These are phyloP conservation scores for Ustilago lituana DNA, from an alignment of 1,284 basidiomycete genomes.

Conservation along the genomic window DNA sequence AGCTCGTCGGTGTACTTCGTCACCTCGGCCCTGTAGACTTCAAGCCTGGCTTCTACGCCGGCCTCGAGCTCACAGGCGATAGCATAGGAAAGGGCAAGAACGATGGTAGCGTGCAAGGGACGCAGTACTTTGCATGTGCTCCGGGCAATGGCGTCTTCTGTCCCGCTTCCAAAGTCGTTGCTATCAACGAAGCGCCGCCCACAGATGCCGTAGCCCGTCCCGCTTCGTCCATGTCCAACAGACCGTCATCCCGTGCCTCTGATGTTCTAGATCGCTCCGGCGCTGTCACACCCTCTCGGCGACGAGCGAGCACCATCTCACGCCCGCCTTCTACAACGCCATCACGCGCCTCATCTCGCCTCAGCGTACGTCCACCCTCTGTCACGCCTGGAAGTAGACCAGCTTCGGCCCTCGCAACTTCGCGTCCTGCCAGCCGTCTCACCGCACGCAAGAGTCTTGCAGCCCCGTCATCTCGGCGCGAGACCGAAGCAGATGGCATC, in stretches of 20 bases:
- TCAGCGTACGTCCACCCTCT: conserved; percentile 44
- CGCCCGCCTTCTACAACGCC: conserved; percentile 39
- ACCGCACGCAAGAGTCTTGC: conserved; percentile 50
- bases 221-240: conserved; percentile 58
- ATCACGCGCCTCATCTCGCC: conserved; percentile 40
- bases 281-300: conserved; percentile 40
- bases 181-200: conserved; percentile 42
- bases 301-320: conserved; percentile 37
- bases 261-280: conserved; percentile 30
- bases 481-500: conserved; percentile 29
- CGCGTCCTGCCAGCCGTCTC: conserved; percentile 46
- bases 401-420: conserved; percentile 47
- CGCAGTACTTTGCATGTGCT: conserved; percentile 86
- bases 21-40: conserved; percentile 60
- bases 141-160: conserved; percentile 91
- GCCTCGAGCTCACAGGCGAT: conserved; percentile 62
- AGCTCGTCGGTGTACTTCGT: conserved; percentile 59
- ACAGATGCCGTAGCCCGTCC: conserved; percentile 62
- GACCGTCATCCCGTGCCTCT: conserved; percentile 45
- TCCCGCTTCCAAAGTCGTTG: conserved; percentile 76
- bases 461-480: conserved; percentile 8
- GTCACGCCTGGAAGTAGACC: conserved; percentile 37
- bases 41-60: conserved; percentile 60
- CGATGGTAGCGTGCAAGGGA: conserved; percentile 84
- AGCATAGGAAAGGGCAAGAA: conserved; percentile 89